Conservation (phyloP, 345 rosid species). For the Citrus medica region DNA sequence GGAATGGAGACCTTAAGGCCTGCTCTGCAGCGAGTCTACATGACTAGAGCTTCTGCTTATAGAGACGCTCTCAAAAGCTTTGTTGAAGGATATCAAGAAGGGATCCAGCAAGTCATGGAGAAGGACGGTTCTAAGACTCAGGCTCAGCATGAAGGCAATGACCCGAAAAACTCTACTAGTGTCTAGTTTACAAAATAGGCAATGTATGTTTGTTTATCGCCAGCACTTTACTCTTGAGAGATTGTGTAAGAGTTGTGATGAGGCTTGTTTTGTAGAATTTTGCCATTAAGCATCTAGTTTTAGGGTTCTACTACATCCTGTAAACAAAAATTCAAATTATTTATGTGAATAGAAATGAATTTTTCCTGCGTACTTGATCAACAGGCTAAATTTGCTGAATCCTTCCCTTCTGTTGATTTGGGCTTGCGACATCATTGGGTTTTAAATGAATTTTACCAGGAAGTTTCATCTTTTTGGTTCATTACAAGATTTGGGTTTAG, state of each 20-base stretch:
- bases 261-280: constrained; percentile 6
- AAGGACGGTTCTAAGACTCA: constrained; percentile 41
- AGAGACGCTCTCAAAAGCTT: constrained; percentile 78
- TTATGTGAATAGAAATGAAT: neutral
- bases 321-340: constrained; percentile 4
- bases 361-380: constrained; percentile 1
- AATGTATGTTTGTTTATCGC: constrained; percentile 2
- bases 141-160: constrained; percentile 23
- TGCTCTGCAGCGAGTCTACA: constrained; percentile 83
- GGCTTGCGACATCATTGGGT: neutral
- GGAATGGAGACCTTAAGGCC: constrained; percentile 91
- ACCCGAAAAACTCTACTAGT: constrained; percentile 24
- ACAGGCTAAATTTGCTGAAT: neutral
- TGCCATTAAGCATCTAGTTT: constrained; percentile 6
- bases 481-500: neutral
- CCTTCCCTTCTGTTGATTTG: neutral
- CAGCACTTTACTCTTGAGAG: neutral
- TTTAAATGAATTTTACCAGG: neutral
- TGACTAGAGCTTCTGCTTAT: constrained; percentile 83
- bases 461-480: neutral
- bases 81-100: constrained; percentile 77
- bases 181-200: neutral
- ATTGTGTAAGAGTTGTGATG: neutral
- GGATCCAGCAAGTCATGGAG: constrained; percentile 66
- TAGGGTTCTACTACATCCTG: constrained; percentile 8